These are phyloP conservation scores for Globisporangium mamillatum DNA, from an alignment of 352 stramenopile genomes.

Conservation along the genomic window DNA sequence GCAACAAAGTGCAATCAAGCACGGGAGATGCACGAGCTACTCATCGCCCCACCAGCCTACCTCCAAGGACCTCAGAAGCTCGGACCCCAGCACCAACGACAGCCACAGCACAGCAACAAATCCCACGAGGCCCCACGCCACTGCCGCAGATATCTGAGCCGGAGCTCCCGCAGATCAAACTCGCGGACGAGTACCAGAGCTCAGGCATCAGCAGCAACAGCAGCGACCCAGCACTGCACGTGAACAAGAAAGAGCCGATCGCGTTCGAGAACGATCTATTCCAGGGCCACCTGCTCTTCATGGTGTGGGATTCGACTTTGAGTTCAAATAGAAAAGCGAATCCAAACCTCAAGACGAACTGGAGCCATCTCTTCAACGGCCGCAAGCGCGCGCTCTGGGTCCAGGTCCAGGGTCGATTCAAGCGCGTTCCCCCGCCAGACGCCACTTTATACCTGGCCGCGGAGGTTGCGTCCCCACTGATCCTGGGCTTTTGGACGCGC, in stretches of 20 bases:
- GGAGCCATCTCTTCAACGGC: constrained; percentile 34
- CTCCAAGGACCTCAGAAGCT: background rate
- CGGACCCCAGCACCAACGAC: background rate
- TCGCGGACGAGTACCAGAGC: constrained; percentile 28
- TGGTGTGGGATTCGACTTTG: constrained; percentile 28
- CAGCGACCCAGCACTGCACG: background rate
- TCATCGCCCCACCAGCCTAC: background rate
- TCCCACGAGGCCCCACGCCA: background rate
- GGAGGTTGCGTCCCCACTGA: constrained; percentile 36
- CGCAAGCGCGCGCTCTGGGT: constrained; percentile 45
- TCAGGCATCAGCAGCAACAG: constrained; percentile 10
- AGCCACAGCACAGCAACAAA: background rate
- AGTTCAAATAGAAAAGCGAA: background rate
- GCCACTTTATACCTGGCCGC: constrained; percentile 47
- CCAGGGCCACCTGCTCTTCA: constrained; percentile 31
- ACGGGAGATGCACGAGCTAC: background rate
- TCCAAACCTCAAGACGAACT: constrained; percentile 5
- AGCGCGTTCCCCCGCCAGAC: constrained; percentile 23
- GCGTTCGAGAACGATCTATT: constrained; percentile 51
- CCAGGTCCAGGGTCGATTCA: constrained; percentile 67
- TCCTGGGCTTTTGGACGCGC: constrained; percentile 32
- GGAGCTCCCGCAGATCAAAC: constrained; percentile 32
- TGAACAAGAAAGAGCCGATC: constrained; percentile 39
- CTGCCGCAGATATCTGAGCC: background rate
- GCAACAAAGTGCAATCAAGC: background rate